Conservation (phyloP, 1,284 basidiomycete genomes). For the Apiotrichum montevideense region DNA sequence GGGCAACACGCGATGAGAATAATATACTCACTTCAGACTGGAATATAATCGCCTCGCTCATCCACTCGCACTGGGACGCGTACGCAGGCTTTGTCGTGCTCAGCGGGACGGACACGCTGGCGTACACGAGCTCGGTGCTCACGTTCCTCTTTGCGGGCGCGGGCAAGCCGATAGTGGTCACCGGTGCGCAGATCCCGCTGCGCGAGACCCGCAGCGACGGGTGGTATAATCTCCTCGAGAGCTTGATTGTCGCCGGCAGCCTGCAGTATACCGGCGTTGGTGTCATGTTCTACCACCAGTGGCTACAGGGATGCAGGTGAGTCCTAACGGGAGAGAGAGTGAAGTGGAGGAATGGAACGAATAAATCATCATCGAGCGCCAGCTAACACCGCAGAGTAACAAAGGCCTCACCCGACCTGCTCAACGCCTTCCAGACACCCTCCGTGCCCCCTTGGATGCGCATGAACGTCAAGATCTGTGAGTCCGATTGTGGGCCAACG, state of each 20-base stretch:
- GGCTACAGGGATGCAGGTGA: slow-evolving; percentile 30
- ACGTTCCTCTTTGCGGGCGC: slow-evolving; percentile 40
- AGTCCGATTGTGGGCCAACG: slow-evolving; percentile 8
- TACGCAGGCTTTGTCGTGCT: slow-evolving; percentile 44
- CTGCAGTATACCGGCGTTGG: slow-evolving; percentile 41
- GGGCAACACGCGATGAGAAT: slow-evolving; percentile 5
- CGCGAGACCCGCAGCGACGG: slow-evolving; percentile 39
- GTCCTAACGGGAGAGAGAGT: neutral
- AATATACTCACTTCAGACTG: slow-evolving; percentile 26
- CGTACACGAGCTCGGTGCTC: slow-evolving; percentile 41
- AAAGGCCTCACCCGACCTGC: slow-evolving; percentile 38
- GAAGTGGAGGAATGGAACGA: too few species aligned
- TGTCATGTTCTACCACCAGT: slow-evolving; percentile 40
- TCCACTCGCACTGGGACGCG: slow-evolving; percentile 38
- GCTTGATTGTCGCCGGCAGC: slow-evolving; percentile 36
- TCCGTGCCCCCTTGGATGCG: slow-evolving; percentile 37
- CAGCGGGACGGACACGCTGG: slow-evolving; percentile 42
- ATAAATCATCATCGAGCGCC: too few species aligned
- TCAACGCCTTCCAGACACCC: slow-evolving; percentile 38
- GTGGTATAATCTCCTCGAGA: slow-evolving; percentile 42
- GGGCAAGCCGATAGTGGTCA: slow-evolving; percentile 43
- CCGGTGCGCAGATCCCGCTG: slow-evolving; percentile 43
- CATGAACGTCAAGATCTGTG: slow-evolving; percentile 44
- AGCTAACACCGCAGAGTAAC: slow-evolving; percentile 21
- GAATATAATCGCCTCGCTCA: slow-evolving; percentile 38